Evolutionary conservation across 192 early-diverging fungal genomes (phyloP).

Genomic region (Paraglomus brasilianum): DNA sequence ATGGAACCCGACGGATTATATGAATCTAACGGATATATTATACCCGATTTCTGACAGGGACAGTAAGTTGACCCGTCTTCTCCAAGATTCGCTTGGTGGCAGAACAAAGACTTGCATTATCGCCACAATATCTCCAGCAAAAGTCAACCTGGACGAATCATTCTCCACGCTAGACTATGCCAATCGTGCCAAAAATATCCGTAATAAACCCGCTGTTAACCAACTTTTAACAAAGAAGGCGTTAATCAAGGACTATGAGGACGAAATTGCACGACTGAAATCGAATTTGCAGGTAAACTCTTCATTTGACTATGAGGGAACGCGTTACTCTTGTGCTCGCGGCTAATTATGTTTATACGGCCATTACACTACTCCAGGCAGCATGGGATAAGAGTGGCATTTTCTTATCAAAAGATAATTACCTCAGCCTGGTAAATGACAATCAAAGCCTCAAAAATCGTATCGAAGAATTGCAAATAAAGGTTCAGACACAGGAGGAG

Average conservation of each 20-base stretch:
- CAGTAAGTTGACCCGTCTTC: constrained; percentile 85
- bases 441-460: constrained; percentile 47
- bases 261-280: constrained; percentile 77
- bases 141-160: constrained; percentile 65
- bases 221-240: constrained; percentile 79
- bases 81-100: constrained; percentile 91
- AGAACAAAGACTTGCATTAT: constrained; percentile 94
- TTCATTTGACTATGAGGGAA: constrained; percentile 2
- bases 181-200: constrained; percentile 72
- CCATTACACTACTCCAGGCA: constrained; percentile 42
- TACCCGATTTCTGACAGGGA: constrained; percentile 44
- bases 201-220: constrained; percentile 75
- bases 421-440: constrained; percentile 53
- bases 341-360: not conserved
- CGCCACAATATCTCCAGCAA: constrained; percentile 85
- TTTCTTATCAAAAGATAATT: constrained; percentile 68
- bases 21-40: not conserved
- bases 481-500: constrained; percentile 30
- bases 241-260: constrained; percentile 76
- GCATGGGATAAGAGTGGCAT: constrained; percentile 84
- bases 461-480: constrained; percentile 37
- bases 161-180: constrained; percentile 78
- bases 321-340: not conserved
- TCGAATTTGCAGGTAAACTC: constrained; percentile 66
- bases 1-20: no score